phyloP scores from a whole-genome alignment of 2,329 filamentous ascomycete species.

The Aspergillus brasiliensis region DNA sequence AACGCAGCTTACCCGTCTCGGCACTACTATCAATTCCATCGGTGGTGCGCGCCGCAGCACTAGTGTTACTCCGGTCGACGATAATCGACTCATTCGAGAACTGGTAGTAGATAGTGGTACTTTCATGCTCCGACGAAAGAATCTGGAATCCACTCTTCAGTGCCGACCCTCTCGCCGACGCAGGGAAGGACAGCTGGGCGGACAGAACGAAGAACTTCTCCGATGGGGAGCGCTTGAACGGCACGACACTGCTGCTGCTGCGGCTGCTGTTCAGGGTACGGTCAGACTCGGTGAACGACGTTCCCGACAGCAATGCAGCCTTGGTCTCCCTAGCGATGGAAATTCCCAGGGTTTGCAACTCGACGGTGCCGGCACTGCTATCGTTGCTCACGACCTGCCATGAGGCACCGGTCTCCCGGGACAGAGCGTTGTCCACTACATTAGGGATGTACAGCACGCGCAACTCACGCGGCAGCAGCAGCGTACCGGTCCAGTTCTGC shows the following conservation, averaged over 20 bases:
- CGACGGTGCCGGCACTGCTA: neutral
- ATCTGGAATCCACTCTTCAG: slow-evolving; percentile 20
- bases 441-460: slow-evolving; percentile 13
- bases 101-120: slow-evolving; percentile 22
- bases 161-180: slow-evolving; percentile 5
- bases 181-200: slow-evolving; percentile 13
- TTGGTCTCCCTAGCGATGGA: slow-evolving; percentile 21
- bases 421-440: slow-evolving; percentile 18
- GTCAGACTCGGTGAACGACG: neutral
- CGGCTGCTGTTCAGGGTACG: neutral
- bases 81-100: slow-evolving; percentile 26
- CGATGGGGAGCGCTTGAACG: slow-evolving; percentile 11
- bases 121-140: slow-evolving; percentile 16
- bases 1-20: slow-evolving; percentile 16
- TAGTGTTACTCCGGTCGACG: slow-evolving; percentile 21
- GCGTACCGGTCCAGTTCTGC: slow-evolving; percentile 18
- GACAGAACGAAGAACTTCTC: slow-evolving; percentile 14
- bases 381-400: slow-evolving; percentile 13
- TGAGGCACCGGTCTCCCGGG: slow-evolving; percentile 6
- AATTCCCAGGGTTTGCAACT: slow-evolving; percentile 21
- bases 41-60: slow-evolving; percentile 16
- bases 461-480: slow-evolving; percentile 21
- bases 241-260: neutral
- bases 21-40: slow-evolving; percentile 11
- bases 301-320: slow-evolving; percentile 7